phyloP scores from a whole-genome alignment of 1,284 basidiomycete species.

The Ustilago lituana region DNA sequence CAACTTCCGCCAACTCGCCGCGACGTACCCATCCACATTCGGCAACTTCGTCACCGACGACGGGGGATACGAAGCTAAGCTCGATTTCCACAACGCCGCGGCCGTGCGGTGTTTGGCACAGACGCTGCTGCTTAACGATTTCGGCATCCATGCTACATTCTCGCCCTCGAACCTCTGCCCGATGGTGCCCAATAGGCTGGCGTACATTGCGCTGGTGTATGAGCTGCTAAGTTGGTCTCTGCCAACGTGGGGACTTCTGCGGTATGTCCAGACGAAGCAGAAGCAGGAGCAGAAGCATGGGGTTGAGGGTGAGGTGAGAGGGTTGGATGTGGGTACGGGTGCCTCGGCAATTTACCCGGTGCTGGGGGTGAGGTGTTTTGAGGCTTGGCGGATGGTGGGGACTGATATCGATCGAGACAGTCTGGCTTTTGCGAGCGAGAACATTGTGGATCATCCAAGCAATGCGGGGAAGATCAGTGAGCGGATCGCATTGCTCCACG shows the following conservation, averaged over 20 bases:
- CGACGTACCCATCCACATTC: conserved; percentile 20
- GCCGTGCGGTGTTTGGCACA: conserved; percentile 34
- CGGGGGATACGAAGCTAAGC: conserved; percentile 38
- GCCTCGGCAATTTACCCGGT: conserved; percentile 81
- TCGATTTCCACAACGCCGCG: conserved; percentile 38
- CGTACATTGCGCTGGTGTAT: conserved; percentile 29
- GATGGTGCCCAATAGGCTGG: conserved; percentile 14
- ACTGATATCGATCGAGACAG: conserved; percentile 44
- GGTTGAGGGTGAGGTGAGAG: not conserved
- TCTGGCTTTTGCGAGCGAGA: conserved; percentile 19
- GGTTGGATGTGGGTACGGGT: conserved; percentile 35
- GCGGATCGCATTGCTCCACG: conserved; percentile 71
- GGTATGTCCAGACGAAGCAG: not conserved
- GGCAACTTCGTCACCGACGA: conserved; percentile 27
- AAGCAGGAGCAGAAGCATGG: too few species aligned
- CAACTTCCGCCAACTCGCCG: conserved; percentile 25
- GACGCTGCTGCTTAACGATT: conserved; percentile 36
- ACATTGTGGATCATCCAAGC: conserved; percentile 74
- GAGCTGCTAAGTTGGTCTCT: conserved; percentile 16
- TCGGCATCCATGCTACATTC: conserved; percentile 17
- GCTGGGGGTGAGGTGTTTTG: conserved; percentile 70
- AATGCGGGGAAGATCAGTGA: conserved; percentile 71
- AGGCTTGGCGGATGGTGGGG: conserved; percentile 20
- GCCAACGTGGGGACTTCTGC: conserved; percentile 7
- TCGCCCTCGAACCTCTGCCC: conserved; percentile 32